These are phyloP conservation scores for Staphylotrichum longicolle DNA, from an alignment of 495 filamentous ascomycete species.

Conservation along the genomic window DNA sequence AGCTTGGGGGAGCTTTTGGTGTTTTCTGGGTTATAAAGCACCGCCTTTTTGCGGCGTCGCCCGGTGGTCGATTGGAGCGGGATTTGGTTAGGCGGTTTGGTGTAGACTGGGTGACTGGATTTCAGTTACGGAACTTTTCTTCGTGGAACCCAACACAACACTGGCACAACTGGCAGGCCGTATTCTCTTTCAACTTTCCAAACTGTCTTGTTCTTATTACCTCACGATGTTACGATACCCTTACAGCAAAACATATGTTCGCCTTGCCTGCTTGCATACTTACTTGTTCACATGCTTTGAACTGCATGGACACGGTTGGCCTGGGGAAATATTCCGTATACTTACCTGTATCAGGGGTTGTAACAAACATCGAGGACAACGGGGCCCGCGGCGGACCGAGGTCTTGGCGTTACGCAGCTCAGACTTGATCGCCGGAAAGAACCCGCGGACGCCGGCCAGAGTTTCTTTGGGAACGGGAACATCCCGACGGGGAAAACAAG, in stretches of 20 bases:
- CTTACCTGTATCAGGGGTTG: too few species aligned
- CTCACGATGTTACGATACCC: conserved; percentile 22
- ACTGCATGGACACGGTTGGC: too few species aligned
- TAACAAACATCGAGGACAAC: too few species aligned
- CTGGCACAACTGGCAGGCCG: conserved; percentile 7
- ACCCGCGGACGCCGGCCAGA: too few species aligned
- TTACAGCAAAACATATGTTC: not conserved
- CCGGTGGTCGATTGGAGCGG: not conserved
- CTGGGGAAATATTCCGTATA: too few species aligned
- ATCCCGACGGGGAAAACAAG: not conserved
- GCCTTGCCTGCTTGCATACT: not conserved
- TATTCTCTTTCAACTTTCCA: not conserved
- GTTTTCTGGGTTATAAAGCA: not conserved
- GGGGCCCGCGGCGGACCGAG: too few species aligned
- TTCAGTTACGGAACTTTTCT: not conserved
- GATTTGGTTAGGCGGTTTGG: not conserved
- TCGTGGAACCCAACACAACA: not conserved
- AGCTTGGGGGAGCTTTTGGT: not conserved
- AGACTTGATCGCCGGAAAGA: too few species aligned
- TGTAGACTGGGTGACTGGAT: conserved; percentile 13
- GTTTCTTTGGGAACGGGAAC: not conserved
- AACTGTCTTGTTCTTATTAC: not conserved
- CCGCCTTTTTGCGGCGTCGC: too few species aligned
- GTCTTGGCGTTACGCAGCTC: not conserved
- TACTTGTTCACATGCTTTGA: not conserved